These are phyloP conservation scores for Trypanosoma congolense DNA, from an alignment of 208 protist species.

Conservation along the genomic window DNA sequence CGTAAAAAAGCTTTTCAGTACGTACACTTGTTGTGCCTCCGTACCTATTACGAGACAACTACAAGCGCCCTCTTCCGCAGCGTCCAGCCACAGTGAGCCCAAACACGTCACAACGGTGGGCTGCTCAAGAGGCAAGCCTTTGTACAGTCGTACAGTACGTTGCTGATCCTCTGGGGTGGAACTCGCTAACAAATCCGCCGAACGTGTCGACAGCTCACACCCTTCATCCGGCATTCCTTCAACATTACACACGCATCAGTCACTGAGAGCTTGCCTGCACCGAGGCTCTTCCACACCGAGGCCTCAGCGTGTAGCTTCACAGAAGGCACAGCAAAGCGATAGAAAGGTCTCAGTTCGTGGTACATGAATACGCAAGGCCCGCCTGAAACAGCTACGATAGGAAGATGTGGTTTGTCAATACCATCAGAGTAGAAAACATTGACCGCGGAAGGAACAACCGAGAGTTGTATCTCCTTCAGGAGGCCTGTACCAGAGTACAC, in stretches of 20 bases:
- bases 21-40: slow-evolving; percentile 77
- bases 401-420: slow-evolving; percentile 32
- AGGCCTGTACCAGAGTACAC: slow-evolving; percentile 82
- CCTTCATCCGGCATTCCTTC: slow-evolving; percentile 39
- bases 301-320: slow-evolving; percentile 62
- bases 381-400: slow-evolving; percentile 82
- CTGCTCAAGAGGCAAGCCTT: slow-evolving; percentile 52
- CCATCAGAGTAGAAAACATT: slow-evolving; percentile 76
- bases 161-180: slow-evolving; percentile 43
- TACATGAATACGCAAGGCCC: slow-evolving; percentile 91
- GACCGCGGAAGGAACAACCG: slow-evolving; percentile 84
- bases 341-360: slow-evolving; percentile 84
- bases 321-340: slow-evolving; percentile 84
- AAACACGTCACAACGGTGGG: slow-evolving; percentile 85
- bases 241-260: slow-evolving; percentile 39
- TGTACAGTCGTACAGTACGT: slow-evolving; percentile 36
- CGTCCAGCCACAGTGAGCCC: slow-evolving; percentile 56
- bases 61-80: slow-evolving; percentile 45
- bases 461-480: slow-evolving; percentile 67
- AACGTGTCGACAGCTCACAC: slow-evolving; percentile 60
- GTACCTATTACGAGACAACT: slow-evolving; percentile 90
- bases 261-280: slow-evolving; percentile 25
- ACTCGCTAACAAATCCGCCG: slow-evolving; percentile 67
- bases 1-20: slow-evolving; percentile 56
- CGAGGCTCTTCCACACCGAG: slow-evolving; percentile 56